phyloP scores from a whole-genome alignment of 441 rosid species.

The Syzygium malaccense region DNA sequence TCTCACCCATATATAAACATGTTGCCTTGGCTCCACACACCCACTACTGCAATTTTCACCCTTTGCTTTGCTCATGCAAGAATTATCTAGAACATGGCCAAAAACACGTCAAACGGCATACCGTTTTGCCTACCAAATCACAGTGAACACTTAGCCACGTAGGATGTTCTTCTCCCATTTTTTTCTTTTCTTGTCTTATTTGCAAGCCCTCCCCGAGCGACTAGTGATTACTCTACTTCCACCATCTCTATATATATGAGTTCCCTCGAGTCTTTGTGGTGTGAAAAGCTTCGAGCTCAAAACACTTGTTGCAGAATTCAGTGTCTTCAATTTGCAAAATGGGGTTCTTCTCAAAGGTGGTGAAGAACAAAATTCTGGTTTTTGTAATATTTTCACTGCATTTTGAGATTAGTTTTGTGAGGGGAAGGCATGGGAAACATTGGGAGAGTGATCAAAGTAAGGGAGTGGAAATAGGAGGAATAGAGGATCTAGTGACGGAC shows the following conservation, averaged over 20 bases:
- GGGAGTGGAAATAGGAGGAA: constrained; percentile 6
- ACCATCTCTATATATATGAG: neutral
- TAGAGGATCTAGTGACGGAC: constrained; percentile 45
- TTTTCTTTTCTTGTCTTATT: neutral
- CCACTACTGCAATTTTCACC: neutral
- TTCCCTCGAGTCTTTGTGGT: neutral
- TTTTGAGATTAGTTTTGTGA: constrained; percentile 1
- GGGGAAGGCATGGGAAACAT: constrained; percentile 22
- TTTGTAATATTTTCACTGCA: neutral
- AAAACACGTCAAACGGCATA: constrained; percentile 7
- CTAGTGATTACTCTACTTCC: neutral
- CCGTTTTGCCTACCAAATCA: constrained; percentile 1
- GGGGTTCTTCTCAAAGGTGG: neutral
- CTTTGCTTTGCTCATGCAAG: constrained; percentile 10
- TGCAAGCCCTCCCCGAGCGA: neutral
- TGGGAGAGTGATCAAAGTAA: neutral
- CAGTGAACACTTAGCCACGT: constrained; percentile 14
- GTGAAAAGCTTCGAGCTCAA: neutral
- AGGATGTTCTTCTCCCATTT: constrained; percentile 4
- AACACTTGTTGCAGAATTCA: neutral
- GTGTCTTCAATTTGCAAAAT: neutral
- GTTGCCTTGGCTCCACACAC: constrained; percentile 7
- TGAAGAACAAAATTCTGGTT: neutral
- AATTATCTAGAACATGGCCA: constrained; percentile 18
- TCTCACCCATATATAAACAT: neutral